Base-by-base conservation (phyloP, 257 asterid species). In the Nicotiana obtusifolia region DNA sequence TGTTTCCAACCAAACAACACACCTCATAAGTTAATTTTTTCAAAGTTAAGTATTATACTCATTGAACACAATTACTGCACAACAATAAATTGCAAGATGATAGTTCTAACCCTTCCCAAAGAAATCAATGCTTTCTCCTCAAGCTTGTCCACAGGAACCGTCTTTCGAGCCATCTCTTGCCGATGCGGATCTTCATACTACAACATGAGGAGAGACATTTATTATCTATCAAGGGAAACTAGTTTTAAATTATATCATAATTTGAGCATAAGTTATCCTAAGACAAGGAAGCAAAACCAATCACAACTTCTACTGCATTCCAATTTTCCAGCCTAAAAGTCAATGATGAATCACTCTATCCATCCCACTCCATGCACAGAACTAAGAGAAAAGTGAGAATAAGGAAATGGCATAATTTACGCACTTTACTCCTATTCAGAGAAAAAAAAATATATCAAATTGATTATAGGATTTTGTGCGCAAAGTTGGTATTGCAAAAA, bases 91-190 rank as follows among this genome's bases (percentile, higher is more conserved):
- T 80, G 81, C 24, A 54, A 84, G 85, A 71, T 77, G 80, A 80
- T 82, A 83, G 81, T 4, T 24, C 90, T 85, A 85, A 94, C 98
- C 94, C 98, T 93, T 80, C 98, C 98, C 90, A 95, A 87, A 49
- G 97, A 88, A 85, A 95, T 87, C 86, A 84, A 30, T 77, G 99
- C 95, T 86, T 95, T 95, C 89, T 95, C 99, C 93, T 92, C 98
- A 82, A 95, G 96, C 87, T 87, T 92, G 79, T 92, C 99, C 84
- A 86, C 84, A 49, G 97, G 95, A 37, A 93, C 98, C 3, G 97
- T 91, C 82, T 88, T 91, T 49, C 92, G 90, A 83, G 97, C 99
- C 28, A 86, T 93, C 84, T 92, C 96, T 83, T 94, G 97, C 33
- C 92, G 88, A 82, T 86, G 86, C 26, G 91, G 90, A 81, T 91